phyloP scores from a whole-genome alignment of 2,329 filamentous ascomycete species.

The Iodosphaeria phyllophila region DNA sequence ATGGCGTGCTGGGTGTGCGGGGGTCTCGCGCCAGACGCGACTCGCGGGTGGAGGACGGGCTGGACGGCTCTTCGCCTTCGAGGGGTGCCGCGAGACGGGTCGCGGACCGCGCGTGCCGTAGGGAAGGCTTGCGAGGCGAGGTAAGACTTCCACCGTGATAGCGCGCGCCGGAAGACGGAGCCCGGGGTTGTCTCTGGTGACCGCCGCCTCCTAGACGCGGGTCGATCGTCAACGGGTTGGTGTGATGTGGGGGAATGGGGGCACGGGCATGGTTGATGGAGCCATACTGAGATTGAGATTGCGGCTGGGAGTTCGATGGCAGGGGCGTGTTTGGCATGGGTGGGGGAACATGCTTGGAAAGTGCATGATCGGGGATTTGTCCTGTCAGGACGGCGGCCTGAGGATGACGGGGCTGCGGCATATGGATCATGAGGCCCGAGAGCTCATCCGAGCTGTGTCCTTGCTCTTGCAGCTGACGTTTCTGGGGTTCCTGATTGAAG shows the following conservation, averaged over 20 bases:
- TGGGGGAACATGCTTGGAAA: too few species aligned
- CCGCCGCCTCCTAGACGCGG: background rate
- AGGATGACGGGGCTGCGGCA: constrained; percentile 25
- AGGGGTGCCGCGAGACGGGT: constrained; percentile 7
- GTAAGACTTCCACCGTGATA: constrained; percentile 19
- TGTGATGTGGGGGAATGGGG: constrained; percentile 1
- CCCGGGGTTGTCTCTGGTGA: constrained; percentile 30
- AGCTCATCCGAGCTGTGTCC: constrained; percentile 17
- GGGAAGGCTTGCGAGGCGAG: constrained; percentile 21
- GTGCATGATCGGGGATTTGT: constrained; percentile 8
- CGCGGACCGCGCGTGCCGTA: constrained; percentile 15
- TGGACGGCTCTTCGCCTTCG: constrained; percentile 12
- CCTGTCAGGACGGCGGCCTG: constrained; percentile 18
- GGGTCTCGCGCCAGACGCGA: too few species aligned
- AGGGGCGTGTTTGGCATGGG: background rate
- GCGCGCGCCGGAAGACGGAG: constrained; percentile 33
- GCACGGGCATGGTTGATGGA: background rate
- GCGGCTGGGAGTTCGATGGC: background rate
- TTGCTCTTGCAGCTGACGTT: too few species aligned
- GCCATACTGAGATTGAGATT: background rate
- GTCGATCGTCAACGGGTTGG: background rate
- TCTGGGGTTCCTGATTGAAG: constrained; percentile 21
- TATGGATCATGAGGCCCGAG: constrained; percentile 32
- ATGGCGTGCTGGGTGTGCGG: constrained; percentile 6
- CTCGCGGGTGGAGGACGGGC: constrained; percentile 20